Conservation (phyloP, 2,329 filamentous ascomycete species). For the Sporothrix phasma region DNA sequence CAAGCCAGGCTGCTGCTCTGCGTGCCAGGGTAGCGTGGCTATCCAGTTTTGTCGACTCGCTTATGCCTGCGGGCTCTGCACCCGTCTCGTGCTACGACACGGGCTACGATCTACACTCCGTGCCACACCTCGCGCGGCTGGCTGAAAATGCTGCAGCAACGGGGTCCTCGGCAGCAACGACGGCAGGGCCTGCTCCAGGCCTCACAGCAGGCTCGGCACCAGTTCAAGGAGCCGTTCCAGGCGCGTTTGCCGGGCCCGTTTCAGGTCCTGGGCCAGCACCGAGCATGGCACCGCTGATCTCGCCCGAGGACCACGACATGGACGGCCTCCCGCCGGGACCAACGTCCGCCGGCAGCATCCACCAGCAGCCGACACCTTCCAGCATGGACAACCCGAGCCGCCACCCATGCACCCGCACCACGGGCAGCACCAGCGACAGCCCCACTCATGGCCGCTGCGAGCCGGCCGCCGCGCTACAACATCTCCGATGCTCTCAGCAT, state of each 20-base stretch:
- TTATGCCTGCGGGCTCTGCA: conserved; percentile 21
- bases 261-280: neutral
- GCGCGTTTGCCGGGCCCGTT: neutral
- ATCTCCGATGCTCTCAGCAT: neutral
- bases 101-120: conserved; percentile 22
- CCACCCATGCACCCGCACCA: neutral
- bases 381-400: conserved; percentile 6
- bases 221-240: neutral
- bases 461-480: neutral
- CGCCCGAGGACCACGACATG: neutral
- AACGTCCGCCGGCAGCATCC: neutral
- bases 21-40: conserved; percentile 33
- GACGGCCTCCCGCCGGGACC: neutral
- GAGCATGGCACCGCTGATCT: neutral
- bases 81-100: conserved; percentile 31
- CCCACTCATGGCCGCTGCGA: neutral
- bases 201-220: neutral
- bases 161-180: neutral
- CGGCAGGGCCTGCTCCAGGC: neutral
- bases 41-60: conserved; percentile 28
- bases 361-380: conserved; percentile 3
- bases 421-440: neutral
- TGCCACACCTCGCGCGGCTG: neutral
- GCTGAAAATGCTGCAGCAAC: neutral
- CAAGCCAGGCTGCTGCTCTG: conserved; percentile 29